Conservation (phyloP, 148 eudicot species). For the Persicaria tinctoria region DNA sequence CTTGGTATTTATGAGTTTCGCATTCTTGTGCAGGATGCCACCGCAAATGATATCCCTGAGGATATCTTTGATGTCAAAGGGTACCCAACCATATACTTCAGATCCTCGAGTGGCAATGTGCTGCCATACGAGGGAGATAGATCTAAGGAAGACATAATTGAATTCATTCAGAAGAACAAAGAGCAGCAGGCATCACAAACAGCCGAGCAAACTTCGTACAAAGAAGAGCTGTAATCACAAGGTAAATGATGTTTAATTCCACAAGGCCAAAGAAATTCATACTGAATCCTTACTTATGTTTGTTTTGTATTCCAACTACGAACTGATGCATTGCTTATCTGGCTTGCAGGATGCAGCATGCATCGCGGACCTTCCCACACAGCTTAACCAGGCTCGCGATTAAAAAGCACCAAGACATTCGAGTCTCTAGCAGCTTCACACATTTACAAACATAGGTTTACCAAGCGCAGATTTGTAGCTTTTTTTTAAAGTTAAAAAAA, state of each 20-base stretch:
- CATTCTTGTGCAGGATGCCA: slow-evolving; percentile 43
- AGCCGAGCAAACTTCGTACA: slow-evolving; percentile 12
- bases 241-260: slow-evolving; percentile 13
- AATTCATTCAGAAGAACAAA: slow-evolving; percentile 46
- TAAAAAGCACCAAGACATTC: too few species aligned
- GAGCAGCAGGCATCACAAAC: slow-evolving; percentile 22
- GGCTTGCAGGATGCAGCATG: too few species aligned
- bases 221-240: slow-evolving; percentile 46
- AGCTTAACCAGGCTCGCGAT: too few species aligned
- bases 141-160: slow-evolving; percentile 49
- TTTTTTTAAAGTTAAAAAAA: background rate
- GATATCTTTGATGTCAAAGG: slow-evolving; percentile 55
- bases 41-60: slow-evolving; percentile 51
- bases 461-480: background rate
- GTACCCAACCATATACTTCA: slow-evolving; percentile 61
- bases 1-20: too few species aligned
- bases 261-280: too few species aligned
- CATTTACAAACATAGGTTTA: background rate
- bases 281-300: too few species aligned
- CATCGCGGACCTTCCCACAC: too few species aligned
- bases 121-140: slow-evolving; percentile 46
- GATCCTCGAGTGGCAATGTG: slow-evolving; percentile 50
- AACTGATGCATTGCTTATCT: too few species aligned
- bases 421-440: background rate
- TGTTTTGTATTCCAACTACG: too few species aligned